Evolutionary conservation across 108 stramenopile genomes (phyloP).

Genomic region (Hondaea fermentalgiana): DNA sequence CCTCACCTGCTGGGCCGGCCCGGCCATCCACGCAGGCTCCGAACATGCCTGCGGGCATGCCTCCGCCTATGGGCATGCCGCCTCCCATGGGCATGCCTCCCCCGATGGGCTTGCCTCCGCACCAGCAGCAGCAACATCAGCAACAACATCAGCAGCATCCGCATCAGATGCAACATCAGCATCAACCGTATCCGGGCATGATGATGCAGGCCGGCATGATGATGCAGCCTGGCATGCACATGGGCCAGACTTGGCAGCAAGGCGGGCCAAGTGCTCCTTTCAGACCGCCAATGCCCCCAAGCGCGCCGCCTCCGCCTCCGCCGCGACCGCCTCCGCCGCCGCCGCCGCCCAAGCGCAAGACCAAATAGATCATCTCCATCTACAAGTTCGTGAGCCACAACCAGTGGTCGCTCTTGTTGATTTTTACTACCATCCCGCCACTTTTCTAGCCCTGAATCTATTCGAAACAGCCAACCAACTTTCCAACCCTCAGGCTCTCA

Average conservation of each 20-base stretch:
- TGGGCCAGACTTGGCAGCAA: too few species aligned
- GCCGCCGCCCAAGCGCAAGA: not conserved
- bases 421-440: too few species aligned
- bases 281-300: not conserved
- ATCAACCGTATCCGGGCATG: too few species aligned
- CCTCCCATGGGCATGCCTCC: not conserved
- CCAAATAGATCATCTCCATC: not conserved
- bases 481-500: too few species aligned
- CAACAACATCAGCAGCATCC: not conserved
- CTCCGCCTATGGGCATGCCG: not conserved
- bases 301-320: not conserved
- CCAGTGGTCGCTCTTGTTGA: too few species aligned
- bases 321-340: not conserved
- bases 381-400: too few species aligned
- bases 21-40: not conserved
- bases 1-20: too few species aligned
- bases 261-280: too few species aligned
- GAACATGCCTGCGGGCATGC: not conserved
- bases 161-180: not conserved
- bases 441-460: too few species aligned
- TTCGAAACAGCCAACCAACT: too few species aligned
- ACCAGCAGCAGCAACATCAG: not conserved
- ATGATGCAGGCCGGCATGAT: too few species aligned
- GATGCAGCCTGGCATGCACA: too few species aligned
- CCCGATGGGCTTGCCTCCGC: not conserved